Evolutionary conservation across 768 basidiomycete species (phyloP).

Genomic region (Wakefieldia striispora): DNA sequence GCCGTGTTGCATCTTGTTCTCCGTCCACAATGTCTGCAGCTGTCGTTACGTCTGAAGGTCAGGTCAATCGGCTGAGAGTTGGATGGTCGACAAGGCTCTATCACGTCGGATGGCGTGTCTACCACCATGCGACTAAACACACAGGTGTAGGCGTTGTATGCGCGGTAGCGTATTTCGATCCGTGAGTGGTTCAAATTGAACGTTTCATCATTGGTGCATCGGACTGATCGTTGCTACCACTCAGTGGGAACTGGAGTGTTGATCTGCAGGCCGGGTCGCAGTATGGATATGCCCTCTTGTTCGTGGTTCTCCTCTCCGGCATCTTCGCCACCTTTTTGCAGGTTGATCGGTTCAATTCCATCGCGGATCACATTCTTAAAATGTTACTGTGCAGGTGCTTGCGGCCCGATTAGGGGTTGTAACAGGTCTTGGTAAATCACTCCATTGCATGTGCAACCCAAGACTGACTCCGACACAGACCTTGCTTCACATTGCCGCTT

Average conservation of each 20-base stretch:
- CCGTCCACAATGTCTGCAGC: conserved; percentile 14
- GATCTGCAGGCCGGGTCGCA: conserved; percentile 84
- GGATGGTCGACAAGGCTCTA: conserved; percentile 22
- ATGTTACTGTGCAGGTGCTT: conserved; percentile 50
- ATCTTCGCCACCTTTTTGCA: conserved; percentile 83
- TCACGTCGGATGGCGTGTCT: conserved; percentile 29
- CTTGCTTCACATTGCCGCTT: conserved; percentile 64
- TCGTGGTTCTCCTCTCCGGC: conserved; percentile 81
- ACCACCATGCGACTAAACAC: conserved; percentile 59
- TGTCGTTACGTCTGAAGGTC: background rate
- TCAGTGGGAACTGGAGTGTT: conserved; percentile 85
- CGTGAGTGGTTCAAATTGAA: conserved; percentile 45
- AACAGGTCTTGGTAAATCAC: conserved; percentile 65
- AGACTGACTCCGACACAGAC: conserved; percentile 37
- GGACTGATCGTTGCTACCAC: background rate
- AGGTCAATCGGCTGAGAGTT: conserved; percentile 1
- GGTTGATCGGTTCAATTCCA: conserved; percentile 29
- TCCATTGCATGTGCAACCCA: background rate
- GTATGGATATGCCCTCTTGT: conserved; percentile 84
- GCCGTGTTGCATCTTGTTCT: background rate
- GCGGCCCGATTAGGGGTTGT: conserved; percentile 81
- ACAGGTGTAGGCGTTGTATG: conserved; percentile 85
- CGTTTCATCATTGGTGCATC: background rate
- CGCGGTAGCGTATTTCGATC: conserved; percentile 87
- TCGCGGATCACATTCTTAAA: background rate